Evolutionary conservation across 2,329 filamentous ascomycete species (phyloP), one percentile per base, ranked within the genome.

Genomic region (Colletotrichum sp.): DNA sequence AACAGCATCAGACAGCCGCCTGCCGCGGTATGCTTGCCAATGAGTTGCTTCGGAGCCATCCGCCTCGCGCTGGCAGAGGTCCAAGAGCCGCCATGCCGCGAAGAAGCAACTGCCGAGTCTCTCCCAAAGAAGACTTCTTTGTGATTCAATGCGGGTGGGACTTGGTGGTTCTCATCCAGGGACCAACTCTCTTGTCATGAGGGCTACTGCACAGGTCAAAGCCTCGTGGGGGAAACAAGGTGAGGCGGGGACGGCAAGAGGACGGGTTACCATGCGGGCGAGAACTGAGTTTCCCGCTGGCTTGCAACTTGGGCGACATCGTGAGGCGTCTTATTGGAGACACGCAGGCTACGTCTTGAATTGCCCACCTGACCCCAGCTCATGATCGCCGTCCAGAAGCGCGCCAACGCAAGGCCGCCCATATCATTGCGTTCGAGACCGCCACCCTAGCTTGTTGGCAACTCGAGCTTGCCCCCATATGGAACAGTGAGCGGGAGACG

Each of bases 11-110:
- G 48, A 74, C 67, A 71, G 69, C 21, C 67, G 28, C 67, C 32
- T 21, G 10, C 26, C 68, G 34, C 67, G 48, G 66, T 63, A 70
- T 73, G 71, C 48, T 70, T 71, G 66, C 59, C 48, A 59, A 70
- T 65, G 30, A 28, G 26, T 48, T 32, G 28, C 18, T 24, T 24
- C 24, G 32, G 65, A 32, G 58, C 21, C 18, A n/a, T 21, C 38
- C 70, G 36, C 18, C 26, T 38, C 32, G 52, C 16, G 34, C 34
- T 36, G 36, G 52, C 34, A 16, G 36, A 24, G 21, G 55, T 24
- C 66, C 43, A 9, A 26, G 36, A 43, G 59, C 66, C 38, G 26
- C 48, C 56, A 68, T 18, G 21, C 34, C 26, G 24, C 52, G 24
- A 43, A 38, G 36, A 18, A 70, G 21, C 28, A 59, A 73, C 66